Base-by-base conservation (phyloP, 768 basidiomycete genomes). In the Cubamyces sp. region DNA sequence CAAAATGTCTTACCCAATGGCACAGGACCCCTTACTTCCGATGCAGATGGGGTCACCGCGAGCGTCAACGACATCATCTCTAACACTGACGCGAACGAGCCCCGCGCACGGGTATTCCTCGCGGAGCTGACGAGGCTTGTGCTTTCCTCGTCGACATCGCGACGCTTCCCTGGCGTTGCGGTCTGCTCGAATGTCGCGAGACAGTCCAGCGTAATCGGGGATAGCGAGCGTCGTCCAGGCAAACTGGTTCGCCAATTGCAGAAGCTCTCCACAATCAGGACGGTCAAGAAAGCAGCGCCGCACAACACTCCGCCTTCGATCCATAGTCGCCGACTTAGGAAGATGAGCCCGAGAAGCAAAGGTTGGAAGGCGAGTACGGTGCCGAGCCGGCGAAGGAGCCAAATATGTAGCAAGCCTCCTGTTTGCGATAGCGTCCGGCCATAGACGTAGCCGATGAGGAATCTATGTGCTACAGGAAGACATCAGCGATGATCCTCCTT, bases 41-140 rank as follows among this genome's bases (percentile, higher is more conserved):
- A 80, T 11, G 81, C 76, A 3, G 86, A 82, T 3, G 90, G 90
- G 78, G 83, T 83, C 7, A 91, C 88, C 5, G 90, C 89, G 43
- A 92, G 77, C 18, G 90, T 91, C 58, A 85, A 67, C 62, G 87
- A 87, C 87, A 93, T 91, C 88, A 93, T 90, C 70, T 92, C 90
- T 61, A 93, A 77, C 51, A 93, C 88, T 41, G 87, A 88, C 5
- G 90, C 89, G 78, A 91, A 88, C 3, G 90, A 92, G 6, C 88
- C 86, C 60, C 90, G 83, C 43, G 79, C 71, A 25, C 82, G 77
- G n/a, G 69, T 67, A 26, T 53, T 71, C 53, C 72, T 65, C n/a
- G 64, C 70, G 21, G 75, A 74, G 52, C 71, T 76, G n/a, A 81
- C 80, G 54, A 82, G 75, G 64, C 82, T 82, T 14, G 77, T 78